Percentiles rank a stretch among this genome's conserved stretches.
phyloP scores from a whole-genome alignment of 129 eudicot species.

The Flaveria sonorensis region DNA sequence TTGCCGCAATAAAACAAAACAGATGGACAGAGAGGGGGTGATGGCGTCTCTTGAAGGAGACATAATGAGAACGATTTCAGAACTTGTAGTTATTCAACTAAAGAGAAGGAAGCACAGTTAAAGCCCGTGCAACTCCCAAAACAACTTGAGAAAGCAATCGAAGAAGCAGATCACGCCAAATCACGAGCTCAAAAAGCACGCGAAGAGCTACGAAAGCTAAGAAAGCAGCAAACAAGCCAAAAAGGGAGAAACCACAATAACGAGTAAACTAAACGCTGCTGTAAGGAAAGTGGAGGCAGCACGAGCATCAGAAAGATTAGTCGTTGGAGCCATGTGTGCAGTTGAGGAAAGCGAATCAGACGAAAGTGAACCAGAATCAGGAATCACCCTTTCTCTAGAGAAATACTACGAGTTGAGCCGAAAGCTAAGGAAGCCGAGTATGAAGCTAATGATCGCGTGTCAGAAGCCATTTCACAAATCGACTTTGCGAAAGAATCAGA shows the following conservation, averaged over 20 bases:
- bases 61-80: conserved; percentile 46
- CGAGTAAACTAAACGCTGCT: conserved; percentile 52
- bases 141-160: conserved; percentile 59
- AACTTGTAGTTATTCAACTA: conserved; percentile 39
- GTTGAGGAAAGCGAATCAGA: conserved; percentile 63
- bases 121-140: conserved; percentile 61
- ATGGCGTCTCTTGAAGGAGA: conserved; percentile 65
- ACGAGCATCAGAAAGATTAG: conserved; percentile 75
- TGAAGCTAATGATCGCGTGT: conserved; percentile 57
- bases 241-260: conserved; percentile 47
- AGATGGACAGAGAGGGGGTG: conserved; percentile 65
- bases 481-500: conserved; percentile 71
- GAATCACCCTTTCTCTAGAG: conserved; percentile 67
- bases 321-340: conserved; percentile 64
- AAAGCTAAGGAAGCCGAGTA: conserved; percentile 78
- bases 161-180: conserved; percentile 61
- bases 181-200: conserved; percentile 40
- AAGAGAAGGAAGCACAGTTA: conserved; percentile 67
- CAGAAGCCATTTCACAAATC: conserved; percentile 54
- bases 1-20: conserved; percentile 46
- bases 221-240: conserved; percentile 57
- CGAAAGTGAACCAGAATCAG: conserved; percentile 36
- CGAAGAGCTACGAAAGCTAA: conserved; percentile 59
- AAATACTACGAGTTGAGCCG: conserved; percentile 73
- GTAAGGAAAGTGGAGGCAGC: conserved; percentile 80